Percentiles rank a stretch among this genome's conserved stretches.
phyloP scores from a whole-genome alignment of 2,329 filamentous ascomycete species.

The Arachnopeziza araneosa region DNA sequence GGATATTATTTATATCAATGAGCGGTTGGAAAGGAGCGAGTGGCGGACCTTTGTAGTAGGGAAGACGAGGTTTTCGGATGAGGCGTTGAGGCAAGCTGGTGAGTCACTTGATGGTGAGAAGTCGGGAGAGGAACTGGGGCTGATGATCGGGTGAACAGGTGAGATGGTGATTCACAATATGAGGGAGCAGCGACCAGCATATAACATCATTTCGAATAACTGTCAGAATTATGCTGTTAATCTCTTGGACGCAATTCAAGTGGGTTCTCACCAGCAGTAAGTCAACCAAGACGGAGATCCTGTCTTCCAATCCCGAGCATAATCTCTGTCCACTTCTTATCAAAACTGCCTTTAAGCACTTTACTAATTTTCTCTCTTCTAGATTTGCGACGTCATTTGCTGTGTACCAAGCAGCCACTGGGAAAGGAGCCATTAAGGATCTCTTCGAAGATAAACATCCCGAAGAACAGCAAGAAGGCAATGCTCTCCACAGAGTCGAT shows the following conservation, averaged over 20 bases:
- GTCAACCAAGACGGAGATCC: too few species aligned
- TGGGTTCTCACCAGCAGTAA: slow-evolving; percentile 40
- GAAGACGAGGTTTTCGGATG: slow-evolving; percentile 49
- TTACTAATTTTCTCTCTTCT: neutral
- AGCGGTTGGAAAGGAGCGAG: slow-evolving; percentile 38
- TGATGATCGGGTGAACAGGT: slow-evolving; percentile 30
- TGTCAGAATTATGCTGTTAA: slow-evolving; percentile 52
- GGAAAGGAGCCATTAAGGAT: slow-evolving; percentile 44
- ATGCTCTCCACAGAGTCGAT: slow-evolving; percentile 29
- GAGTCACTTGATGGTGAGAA: slow-evolving; percentile 17
- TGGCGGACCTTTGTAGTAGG: slow-evolving; percentile 49
- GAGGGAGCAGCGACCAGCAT: slow-evolving; percentile 41
- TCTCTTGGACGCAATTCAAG: slow-evolving; percentile 49
- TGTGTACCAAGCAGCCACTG: slow-evolving; percentile 47
- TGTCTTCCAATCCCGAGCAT: too few species aligned
- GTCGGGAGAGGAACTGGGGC: neutral
- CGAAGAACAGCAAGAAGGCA: slow-evolving; percentile 28
- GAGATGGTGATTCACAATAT: slow-evolving; percentile 50
- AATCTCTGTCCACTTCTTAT: too few species aligned
- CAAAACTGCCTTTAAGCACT: too few species aligned
- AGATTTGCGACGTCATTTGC: slow-evolving; percentile 46
- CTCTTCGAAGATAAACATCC: slow-evolving; percentile 40
- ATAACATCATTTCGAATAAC: slow-evolving; percentile 56
- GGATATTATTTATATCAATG: slow-evolving; percentile 52
- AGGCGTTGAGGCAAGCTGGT: slow-evolving; percentile 45